These are phyloP conservation scores for Sapria himalayana DNA, from an alignment of 345 rosid species.

Conservation along the genomic window DNA sequence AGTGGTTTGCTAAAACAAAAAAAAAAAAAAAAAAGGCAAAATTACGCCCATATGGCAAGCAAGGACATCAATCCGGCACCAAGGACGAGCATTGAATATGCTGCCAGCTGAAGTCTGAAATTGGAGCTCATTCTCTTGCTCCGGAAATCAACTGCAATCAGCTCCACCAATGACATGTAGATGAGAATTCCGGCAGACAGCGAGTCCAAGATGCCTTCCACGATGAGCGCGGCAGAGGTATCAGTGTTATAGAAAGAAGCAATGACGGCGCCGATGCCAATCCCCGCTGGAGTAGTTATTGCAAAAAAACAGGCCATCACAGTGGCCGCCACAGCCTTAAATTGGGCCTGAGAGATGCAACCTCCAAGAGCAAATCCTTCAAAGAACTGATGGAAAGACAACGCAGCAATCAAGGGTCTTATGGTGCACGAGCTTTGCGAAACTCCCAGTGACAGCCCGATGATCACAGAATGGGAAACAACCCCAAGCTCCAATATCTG, in stretches of 20 bases:
- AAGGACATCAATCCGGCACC: conserved; percentile 85
- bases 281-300: conserved; percentile 52
- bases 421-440: conserved; percentile 75
- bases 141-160: conserved; percentile 80
- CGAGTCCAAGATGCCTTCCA: conserved; percentile 67
- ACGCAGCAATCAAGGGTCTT: conserved; percentile 65
- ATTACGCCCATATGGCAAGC: conserved; percentile 60
- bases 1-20: background rate
- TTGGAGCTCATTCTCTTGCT: conserved; percentile 86
- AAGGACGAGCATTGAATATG: conserved; percentile 55
- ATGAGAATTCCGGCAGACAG: conserved; percentile 74
- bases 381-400: conserved; percentile 89
- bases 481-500: conserved; percentile 92
- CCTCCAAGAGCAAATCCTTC: conserved; percentile 96
- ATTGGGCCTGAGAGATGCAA: conserved; percentile 67
- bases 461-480: conserved; percentile 74
- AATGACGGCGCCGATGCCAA: conserved; percentile 42
- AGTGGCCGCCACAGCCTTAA: conserved; percentile 25
- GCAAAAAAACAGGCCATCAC: conserved; percentile 66
- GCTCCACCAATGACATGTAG: conserved; percentile 87
- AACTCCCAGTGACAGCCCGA: conserved; percentile 77
- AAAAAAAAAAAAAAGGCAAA: background rate
- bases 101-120: conserved; percentile 45
- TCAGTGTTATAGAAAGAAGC: conserved; percentile 41
- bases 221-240: conserved; percentile 36